Evolutionary conservation across 495 filamentous ascomycete species (phyloP).

Genomic region (Ascobolus immersus): DNA sequence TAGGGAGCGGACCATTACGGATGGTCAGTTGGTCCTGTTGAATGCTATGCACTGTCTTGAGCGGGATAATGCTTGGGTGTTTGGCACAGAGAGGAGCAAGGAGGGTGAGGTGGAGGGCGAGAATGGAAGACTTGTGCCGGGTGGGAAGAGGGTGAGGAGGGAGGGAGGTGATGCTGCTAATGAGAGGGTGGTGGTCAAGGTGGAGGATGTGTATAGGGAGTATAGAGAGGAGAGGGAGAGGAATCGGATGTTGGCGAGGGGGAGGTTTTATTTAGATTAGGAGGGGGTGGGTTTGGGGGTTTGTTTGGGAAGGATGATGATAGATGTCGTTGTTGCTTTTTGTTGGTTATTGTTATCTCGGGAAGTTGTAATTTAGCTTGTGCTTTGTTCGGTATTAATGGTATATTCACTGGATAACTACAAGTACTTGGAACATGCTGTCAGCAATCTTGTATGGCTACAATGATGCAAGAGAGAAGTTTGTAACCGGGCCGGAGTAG

Average conservation of each 20-base stretch:
- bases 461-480: too few relatives aligned
- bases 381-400: too few relatives aligned
- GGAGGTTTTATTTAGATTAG: too few relatives aligned
- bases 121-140: constrained; percentile 5
- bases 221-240: constrained; percentile 75
- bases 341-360: too few relatives aligned
- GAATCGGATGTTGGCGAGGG: constrained; percentile 19
- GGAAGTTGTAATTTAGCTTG: too few relatives aligned
- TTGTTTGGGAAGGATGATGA: too few relatives aligned
- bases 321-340: too few relatives aligned
- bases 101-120: constrained; percentile 10
- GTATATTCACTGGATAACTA: too few relatives aligned
- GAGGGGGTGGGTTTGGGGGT: too few relatives aligned
- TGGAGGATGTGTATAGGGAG: constrained; percentile 58
- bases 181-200: constrained; percentile 40
- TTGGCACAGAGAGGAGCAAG: constrained; percentile 20
- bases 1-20: constrained; percentile 30
- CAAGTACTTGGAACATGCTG: too few relatives aligned
- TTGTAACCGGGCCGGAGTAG: too few relatives aligned
- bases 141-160: constrained; percentile 19
- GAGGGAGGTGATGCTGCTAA: constrained; percentile 10
- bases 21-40: constrained; percentile 58
- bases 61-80: constrained; percentile 47
- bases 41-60: constrained; percentile 71
- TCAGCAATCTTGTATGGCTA: too few relatives aligned